Conservation (phyloP, 164 flowering plant genomes). For the Berberis vulgaris region DNA sequence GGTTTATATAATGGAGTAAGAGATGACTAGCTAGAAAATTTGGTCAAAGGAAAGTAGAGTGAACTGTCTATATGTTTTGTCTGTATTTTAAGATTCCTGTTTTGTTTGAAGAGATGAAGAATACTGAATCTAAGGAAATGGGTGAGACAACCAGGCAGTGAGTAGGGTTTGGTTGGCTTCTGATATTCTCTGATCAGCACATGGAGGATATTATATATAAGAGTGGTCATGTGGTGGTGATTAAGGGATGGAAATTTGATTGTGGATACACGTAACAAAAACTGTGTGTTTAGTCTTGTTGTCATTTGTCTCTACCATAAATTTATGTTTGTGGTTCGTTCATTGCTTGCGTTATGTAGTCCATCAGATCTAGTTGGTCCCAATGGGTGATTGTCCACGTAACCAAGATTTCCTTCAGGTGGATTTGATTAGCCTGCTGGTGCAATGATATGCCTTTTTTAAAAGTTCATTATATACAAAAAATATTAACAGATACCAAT, state of each 20-base stretch:
- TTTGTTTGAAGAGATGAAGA: slow-evolving; percentile 21
- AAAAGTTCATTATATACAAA: no score
- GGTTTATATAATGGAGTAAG: slow-evolving; percentile 3
- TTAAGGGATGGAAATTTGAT: no score
- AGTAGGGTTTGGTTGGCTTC: slow-evolving; percentile 31
- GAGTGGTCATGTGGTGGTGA: background rate
- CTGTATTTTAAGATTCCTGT: slow-evolving; percentile 32
- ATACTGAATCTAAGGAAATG: slow-evolving; percentile 21
- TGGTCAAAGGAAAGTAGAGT: slow-evolving; percentile 32
- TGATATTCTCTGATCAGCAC: slow-evolving; percentile 9
- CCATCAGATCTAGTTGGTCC: slow-evolving; percentile 3
- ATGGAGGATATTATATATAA: background rate
- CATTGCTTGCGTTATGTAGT: background rate
- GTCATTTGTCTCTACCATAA: slow-evolving; percentile 27
- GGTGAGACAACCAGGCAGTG: slow-evolving; percentile 38
- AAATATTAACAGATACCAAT: no score
- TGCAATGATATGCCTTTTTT: no score
- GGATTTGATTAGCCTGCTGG: no score
- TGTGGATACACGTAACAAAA: no score
- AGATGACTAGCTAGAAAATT: background rate
- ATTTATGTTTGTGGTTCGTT: slow-evolving; percentile 8
- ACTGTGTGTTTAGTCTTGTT: slow-evolving; percentile 9
- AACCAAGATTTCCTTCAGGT: background rate
- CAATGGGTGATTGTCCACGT: background rate
- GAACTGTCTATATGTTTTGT: slow-evolving; percentile 37